Evolutionary conservation across 2,329 filamentous ascomycete genomes (phyloP), one percentile per base, ranked within the genome.

Genomic region (Fusarium luffae): DNA sequence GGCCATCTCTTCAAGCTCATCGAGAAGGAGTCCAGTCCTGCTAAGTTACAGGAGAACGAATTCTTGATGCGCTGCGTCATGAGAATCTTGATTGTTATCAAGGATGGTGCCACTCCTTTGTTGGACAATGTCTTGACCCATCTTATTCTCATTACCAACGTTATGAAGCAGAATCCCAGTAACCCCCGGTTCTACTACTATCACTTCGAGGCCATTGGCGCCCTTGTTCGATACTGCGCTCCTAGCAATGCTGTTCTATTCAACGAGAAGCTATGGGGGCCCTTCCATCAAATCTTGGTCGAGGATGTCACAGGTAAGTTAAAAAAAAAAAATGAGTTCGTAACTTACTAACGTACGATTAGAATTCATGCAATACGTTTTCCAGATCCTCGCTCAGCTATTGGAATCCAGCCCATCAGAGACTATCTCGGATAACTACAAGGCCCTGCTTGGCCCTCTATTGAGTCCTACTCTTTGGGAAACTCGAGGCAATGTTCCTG

Each of bases 151-250:
- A 98, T 99, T 74, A 97, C 94, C 50, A 92, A 92, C 75, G 90
- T 97, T 72, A 98, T 98, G 80, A 92, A 94, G 77, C 88, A 92
- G 73, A 99, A 99, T 80, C 96, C 96, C 1, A 98, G 94, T 83
- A 99, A 99, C 80, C 96, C 96, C 4, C 89, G 93, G 14, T 99
- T 99, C 83, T 98, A 98, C 82, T 99, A 99, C 84, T 99, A 95
- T 80, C 93, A 97, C 78, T 99, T 99, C 69, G 96, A 99, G 82
- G 93, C 93, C 5, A 84, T 99, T 47, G 96, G 96, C 34, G 95
- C 96, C 18, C 85, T 99, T 49, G 92, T 98, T 23, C 79, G 81
- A 86, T 85, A 90, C 86, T 82, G 93, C 85, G 77, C 91, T 82
- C 66, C 81, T 4, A 85, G 86, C 5, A 88, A 93, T 70, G 89